Conservation (phyloP, 148 eudicot genomes). For the Amaranthus palmeri region DNA sequence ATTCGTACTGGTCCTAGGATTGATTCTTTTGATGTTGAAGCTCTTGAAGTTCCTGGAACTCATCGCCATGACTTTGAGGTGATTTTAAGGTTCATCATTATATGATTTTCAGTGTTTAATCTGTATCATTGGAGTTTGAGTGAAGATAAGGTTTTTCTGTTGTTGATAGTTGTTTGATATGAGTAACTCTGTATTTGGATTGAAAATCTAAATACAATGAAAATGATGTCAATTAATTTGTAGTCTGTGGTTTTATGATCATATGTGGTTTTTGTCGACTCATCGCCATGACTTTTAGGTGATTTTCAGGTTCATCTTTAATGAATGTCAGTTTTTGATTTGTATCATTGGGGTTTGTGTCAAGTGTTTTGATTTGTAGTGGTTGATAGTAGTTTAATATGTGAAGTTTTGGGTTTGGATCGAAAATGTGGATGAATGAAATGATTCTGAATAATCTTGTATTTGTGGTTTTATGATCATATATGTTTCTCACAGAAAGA, state of each 20-base stretch:
- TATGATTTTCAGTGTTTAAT: not conserved
- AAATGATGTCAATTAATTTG: too few relatives aligned
- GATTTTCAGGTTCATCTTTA: not conserved
- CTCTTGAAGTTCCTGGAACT: constrained; percentile 88
- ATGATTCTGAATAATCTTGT: not conserved
- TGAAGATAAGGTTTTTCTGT: not conserved
- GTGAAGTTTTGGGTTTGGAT: not conserved
- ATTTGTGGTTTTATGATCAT: not conserved
- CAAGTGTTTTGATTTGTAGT: not conserved
- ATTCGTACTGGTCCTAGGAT: constrained; percentile 83
- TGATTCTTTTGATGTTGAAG: constrained; percentile 91
- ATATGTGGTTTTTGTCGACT: not conserved
- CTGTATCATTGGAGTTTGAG: too few relatives aligned
- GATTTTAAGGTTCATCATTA: not conserved
- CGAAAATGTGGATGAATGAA: not conserved
- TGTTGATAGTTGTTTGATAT: too few relatives aligned
- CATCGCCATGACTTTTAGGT: constrained; percentile 72
- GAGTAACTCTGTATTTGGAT: not conserved
- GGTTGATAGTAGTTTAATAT: too few relatives aligned
- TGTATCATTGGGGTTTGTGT: too few relatives aligned
- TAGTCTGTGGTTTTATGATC: too few relatives aligned
- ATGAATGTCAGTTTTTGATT: not conserved
- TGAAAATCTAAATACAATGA: too few relatives aligned
- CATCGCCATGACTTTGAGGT: constrained; percentile 73
- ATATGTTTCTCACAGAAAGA: too few relatives aligned